phyloP scores from a whole-genome alignment of 2,329 filamentous ascomycete species.

The Diaporthe citri region DNA sequence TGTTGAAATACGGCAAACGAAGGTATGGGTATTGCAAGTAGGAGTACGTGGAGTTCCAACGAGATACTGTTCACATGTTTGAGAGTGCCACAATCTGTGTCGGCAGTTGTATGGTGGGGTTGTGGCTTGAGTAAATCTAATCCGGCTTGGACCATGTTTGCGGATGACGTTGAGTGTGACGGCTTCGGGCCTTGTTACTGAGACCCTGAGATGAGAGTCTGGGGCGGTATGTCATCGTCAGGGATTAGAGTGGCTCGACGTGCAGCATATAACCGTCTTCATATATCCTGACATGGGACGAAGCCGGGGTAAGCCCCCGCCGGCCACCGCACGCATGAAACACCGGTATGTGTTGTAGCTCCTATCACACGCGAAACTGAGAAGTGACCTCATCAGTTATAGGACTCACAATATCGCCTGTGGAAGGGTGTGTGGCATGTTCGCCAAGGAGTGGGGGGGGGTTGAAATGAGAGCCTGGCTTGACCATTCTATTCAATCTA shows the following conservation, averaged over 20 bases:
- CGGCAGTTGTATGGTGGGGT: too few species aligned
- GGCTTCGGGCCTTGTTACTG: slow-evolving; percentile 21
- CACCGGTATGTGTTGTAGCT: background rate
- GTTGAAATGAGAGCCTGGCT: background rate
- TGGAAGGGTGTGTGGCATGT: background rate
- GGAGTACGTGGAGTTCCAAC: background rate
- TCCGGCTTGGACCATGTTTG: background rate
- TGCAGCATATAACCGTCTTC: slow-evolving; percentile 7
- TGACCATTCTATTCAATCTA: slow-evolving; percentile 1
- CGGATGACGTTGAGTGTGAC: slow-evolving; percentile 33
- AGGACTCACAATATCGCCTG: background rate
- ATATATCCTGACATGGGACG: slow-evolving; percentile 5
- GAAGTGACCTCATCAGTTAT: slow-evolving; percentile 4
- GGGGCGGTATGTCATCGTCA: slow-evolving; percentile 36
- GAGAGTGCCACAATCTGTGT: background rate
- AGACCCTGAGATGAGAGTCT: background rate
- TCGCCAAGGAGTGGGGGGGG: too few species aligned
- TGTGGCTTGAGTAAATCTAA: background rate
- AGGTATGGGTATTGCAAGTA: background rate
- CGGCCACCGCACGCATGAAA: background rate
- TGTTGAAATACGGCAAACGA: background rate
- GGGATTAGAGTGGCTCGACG: slow-evolving; percentile 14
- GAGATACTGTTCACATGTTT: background rate
- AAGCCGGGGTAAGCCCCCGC: slow-evolving; percentile 9
- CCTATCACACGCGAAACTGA: background rate